Conservation (phyloP, 2,329 filamentous ascomycete genomes). For the Fusarium longipes region DNA sequence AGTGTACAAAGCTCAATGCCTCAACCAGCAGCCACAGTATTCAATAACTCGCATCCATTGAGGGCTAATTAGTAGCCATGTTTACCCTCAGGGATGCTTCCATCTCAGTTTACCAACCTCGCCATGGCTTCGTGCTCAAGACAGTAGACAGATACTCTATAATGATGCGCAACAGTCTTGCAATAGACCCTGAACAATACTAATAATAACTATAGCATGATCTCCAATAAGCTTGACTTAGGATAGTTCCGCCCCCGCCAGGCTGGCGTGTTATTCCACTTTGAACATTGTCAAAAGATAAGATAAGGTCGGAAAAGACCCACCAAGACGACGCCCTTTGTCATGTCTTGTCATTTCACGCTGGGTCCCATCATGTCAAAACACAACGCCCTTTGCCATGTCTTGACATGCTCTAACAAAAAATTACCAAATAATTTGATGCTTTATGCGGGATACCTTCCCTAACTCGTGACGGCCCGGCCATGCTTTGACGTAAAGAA, state of each 20-base stretch:
- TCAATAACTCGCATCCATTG: neutral
- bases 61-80: too few relatives aligned
- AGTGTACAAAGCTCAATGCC: neutral
- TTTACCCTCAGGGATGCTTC: neutral
- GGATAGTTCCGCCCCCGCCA: slow-evolving; percentile 1
- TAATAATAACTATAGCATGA: slow-evolving; percentile 2
- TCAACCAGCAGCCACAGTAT: neutral
- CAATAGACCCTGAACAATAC: neutral
- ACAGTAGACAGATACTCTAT: too few relatives aligned
- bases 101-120: neutral
- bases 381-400: slow-evolving; percentile 28
- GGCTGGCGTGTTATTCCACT: neutral
- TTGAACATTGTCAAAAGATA: slow-evolving; percentile 20
- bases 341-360: slow-evolving; percentile 25
- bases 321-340: slow-evolving; percentile 26
- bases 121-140: too few relatives aligned
- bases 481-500: slow-evolving; percentile 28
- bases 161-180: neutral
- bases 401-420: slow-evolving; percentile 20
- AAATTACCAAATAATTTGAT: slow-evolving; percentile 35
- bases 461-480: neutral
- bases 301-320: slow-evolving; percentile 17
- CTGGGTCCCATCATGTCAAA: slow-evolving; percentile 23
- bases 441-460: slow-evolving; percentile 11
- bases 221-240: neutral